A percentile compares a stretch with the other conserved stretches of the same genome.
Conservation (phyloP, 345 rosid species). For the Pugionium cornutum region DNA sequence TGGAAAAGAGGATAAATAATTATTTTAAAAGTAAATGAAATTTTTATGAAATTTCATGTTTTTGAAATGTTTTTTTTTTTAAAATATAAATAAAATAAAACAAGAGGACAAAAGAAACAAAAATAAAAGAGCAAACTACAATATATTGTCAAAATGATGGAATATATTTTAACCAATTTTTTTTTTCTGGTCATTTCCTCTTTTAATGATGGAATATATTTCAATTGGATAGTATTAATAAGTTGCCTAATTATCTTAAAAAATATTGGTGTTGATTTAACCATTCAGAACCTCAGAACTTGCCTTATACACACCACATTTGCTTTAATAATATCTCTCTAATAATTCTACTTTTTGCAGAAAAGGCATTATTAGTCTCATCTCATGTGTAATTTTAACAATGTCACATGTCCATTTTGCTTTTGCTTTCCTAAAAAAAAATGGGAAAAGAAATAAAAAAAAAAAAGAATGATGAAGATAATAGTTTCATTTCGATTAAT, state of each 20-base stretch:
- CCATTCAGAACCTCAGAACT: not conserved
- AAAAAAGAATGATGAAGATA: slow-evolving; percentile 6
- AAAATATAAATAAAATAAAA: too few species aligned
- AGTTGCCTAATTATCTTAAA: too few species aligned
- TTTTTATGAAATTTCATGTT: not conserved
- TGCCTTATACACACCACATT: not conserved
- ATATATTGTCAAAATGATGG: too few species aligned
- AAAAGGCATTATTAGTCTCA: slow-evolving; percentile 14
- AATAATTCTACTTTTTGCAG: slow-evolving; percentile 24
- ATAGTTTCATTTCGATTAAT: not conserved
- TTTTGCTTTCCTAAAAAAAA: slow-evolving; percentile 1
- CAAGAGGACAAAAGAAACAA: too few species aligned
- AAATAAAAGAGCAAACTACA: too few species aligned
- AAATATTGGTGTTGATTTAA: too few species aligned
- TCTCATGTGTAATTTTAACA: slow-evolving; percentile 27
- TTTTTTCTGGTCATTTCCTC: too few species aligned
- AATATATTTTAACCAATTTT: too few species aligned
- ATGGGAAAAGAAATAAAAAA: not conserved
- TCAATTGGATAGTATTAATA: too few species aligned
- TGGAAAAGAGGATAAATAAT: not conserved
- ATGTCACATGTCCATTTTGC: slow-evolving; percentile 26
- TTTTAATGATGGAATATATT: too few species aligned
- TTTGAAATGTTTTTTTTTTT: too few species aligned
- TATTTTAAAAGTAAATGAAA: not conserved
- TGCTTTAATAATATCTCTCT: not conserved